phyloP scores from a whole-genome alignment of 2,329 filamentous ascomycete species.

The Fusarium sp. region DNA sequence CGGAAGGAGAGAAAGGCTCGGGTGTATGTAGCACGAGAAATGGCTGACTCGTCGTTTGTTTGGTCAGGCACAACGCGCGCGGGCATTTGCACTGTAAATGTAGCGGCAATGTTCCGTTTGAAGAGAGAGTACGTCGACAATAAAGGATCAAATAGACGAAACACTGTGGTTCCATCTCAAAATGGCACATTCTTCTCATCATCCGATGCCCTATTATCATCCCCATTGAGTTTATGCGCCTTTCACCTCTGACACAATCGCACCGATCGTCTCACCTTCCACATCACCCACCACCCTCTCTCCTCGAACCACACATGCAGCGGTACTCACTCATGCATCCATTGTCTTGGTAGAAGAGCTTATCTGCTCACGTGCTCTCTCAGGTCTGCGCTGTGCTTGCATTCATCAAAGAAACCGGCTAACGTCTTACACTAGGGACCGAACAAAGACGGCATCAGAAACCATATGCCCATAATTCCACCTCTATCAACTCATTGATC shows the following conservation, averaged over 20 bases:
- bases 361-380: slow-evolving; percentile 1
- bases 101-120: background rate
- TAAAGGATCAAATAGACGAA: background rate
- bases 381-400: background rate
- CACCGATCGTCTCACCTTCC: background rate
- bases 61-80: background rate
- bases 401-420: background rate
- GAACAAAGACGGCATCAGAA: background rate
- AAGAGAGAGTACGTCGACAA: background rate
- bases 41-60: background rate
- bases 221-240: background rate
- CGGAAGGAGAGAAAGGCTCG: background rate
- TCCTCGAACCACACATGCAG: background rate
- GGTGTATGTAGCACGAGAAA: background rate
- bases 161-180: background rate
- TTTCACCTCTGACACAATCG: background rate
- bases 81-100: background rate
- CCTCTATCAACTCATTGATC: background rate
- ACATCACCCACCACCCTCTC: background rate
- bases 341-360: background rate
- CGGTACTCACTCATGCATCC: background rate
- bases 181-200: background rate
- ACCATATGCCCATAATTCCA: background rate
- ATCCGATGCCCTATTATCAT: background rate
- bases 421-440: background rate